Evolutionary conservation across 768 basidiomycete species (phyloP), one percentile per base, ranked within the genome.

Genomic region (Obba rivulosa): DNA sequence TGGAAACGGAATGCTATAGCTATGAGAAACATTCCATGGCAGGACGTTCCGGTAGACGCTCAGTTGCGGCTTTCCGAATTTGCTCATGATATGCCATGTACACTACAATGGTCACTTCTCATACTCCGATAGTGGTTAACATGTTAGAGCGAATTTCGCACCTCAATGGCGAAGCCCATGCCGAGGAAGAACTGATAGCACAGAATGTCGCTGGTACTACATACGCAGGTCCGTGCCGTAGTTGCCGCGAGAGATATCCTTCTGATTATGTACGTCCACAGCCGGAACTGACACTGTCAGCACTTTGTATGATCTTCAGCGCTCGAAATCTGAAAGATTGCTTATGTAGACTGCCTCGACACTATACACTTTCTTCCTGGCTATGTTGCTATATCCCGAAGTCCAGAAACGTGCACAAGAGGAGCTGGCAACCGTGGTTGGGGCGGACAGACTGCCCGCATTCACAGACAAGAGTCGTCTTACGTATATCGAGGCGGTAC

Each of bases 201-300:
- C 83, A 81, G 59, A 83, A 82, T 82, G 77, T 80, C 39, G 69
- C 59, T 37, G 44, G 48, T 10, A 48, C 58, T 4, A 41, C 54
- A 34, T 45, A 50, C 21, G 46, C 46, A 34, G 41, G 48, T 45
- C 10, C n/a, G 47, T 20, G 28, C 5, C 7, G 28, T 31, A 13
- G 16, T 35, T 43, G 4, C 17, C 28, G 7, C 13, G 28, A 31
- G 28, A 13, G n/a, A n/a, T 13, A 11, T 16, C 4, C 8, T 22
- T 4, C 43, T 41, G 18, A 20, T 5, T 24, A 16, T 5, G n/a
- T 7, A 31, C 7, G 28, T 31, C 28, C 13, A 13, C 28, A 48
- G 47, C 22, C 38, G 53, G 53, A 2, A 50, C 50, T n/a, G 53
- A 55, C 24, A 55, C 53, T 2, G 53, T 55, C 23, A 25, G 50